These are phyloP conservation scores for Cutaneotrichosporon cavernicola DNA, from an alignment of 1,284 basidiomycete genomes.

Conservation along the genomic window DNA sequence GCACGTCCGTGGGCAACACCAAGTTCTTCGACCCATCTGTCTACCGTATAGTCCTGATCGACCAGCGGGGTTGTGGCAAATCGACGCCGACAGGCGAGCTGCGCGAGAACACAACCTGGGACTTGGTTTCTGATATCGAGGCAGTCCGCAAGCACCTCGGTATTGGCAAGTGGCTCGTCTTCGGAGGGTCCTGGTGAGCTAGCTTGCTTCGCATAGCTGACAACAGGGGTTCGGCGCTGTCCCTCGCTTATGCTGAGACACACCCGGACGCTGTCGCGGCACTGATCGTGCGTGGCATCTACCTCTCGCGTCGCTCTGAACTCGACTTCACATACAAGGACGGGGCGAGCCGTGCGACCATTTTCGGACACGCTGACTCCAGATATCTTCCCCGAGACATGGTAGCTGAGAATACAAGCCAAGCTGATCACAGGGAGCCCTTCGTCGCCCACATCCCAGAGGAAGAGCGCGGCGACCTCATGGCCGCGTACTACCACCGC, in stretches of 20 bases:
- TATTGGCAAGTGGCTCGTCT: constrained; percentile 83
- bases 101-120: constrained; percentile 91
- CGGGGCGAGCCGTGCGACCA: constrained; percentile 38
- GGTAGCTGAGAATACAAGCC: constrained; percentile 34
- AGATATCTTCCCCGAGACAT: constrained; percentile 77
- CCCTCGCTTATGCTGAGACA: constrained; percentile 79
- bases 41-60: constrained; percentile 68
- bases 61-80: constrained; percentile 84
- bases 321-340: constrained; percentile 88
- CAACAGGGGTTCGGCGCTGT: constrained; percentile 71
- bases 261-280: constrained; percentile 78
- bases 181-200: constrained; percentile 82
- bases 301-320: constrained; percentile 80
- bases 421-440: constrained; percentile 58
- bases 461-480: constrained; percentile 71
- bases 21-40: constrained; percentile 77
- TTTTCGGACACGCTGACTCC: too few species aligned
- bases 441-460: constrained; percentile 78
- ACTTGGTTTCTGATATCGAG: constrained; percentile 87
- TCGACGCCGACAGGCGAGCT: constrained; percentile 74
- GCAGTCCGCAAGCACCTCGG: constrained; percentile 69
- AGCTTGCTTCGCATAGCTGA: neutral
- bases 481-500: constrained; percentile 71
- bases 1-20: constrained; percentile 59
- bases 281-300: constrained; percentile 86